phyloP scores from a whole-genome alignment of 2,329 filamentous ascomycete genomes.

The Lasiodiplodia theobromae region DNA sequence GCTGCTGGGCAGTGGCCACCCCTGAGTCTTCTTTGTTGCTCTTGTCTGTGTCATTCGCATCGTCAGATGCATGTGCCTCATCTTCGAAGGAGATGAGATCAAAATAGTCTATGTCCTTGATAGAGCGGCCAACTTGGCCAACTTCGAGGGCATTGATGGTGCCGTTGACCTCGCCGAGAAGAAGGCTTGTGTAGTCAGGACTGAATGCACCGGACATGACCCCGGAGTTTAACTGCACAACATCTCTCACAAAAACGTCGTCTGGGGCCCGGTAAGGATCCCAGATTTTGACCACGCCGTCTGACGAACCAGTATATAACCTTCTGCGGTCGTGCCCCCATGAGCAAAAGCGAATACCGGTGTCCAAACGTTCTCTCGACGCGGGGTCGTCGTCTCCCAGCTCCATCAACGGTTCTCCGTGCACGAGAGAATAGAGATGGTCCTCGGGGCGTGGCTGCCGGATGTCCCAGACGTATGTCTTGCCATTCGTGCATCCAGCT shows the following conservation, averaged over 20 bases:
- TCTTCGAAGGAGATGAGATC: constrained; percentile 32
- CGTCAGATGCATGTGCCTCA: neutral
- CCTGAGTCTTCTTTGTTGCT: constrained; percentile 34
- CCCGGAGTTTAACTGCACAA: constrained; percentile 57
- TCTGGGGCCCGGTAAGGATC: constrained; percentile 60
- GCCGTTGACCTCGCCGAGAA: constrained; percentile 65
- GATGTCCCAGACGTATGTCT: constrained; percentile 67
- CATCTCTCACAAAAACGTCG: constrained; percentile 60
- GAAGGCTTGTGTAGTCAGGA: constrained; percentile 60
- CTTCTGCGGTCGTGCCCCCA: constrained; percentile 62
- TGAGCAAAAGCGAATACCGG: constrained; percentile 64
- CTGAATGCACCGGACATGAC: constrained; percentile 67
- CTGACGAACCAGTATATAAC: constrained; percentile 67
- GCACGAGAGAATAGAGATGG: constrained; percentile 58
- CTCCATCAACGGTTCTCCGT: constrained; percentile 60
- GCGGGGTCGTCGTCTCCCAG: constrained; percentile 48
- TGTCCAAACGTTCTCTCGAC: constrained; percentile 60
- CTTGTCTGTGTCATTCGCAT: neutral
- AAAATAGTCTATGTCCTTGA: constrained; percentile 42
- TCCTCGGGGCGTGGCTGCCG: constrained; percentile 52
- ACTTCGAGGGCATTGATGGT: constrained; percentile 60
- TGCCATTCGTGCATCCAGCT: constrained; percentile 66
- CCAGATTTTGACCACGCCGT: constrained; percentile 67
- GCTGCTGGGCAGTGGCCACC: constrained; percentile 35
- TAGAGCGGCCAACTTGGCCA: constrained; percentile 42